Evolutionary conservation across 2,329 filamentous ascomycete genomes (phyloP).

Genomic region (Coniochaeta ligniaria): DNA sequence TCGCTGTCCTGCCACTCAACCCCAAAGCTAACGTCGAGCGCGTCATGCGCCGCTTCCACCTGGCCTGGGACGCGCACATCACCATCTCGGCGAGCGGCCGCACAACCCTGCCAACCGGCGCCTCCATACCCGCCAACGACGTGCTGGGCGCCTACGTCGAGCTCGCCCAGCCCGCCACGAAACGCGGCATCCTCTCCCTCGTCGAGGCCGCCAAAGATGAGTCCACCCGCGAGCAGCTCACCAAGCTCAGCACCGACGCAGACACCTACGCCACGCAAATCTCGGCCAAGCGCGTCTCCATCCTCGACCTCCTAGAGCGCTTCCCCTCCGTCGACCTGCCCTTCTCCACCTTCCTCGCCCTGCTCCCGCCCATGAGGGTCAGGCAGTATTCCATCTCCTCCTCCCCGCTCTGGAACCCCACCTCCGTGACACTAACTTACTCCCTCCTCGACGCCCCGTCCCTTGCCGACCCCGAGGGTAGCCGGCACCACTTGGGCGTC

Average conservation of each 20-base stretch:
- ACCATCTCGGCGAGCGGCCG: constrained; percentile 47
- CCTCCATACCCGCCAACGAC: constrained; percentile 52
- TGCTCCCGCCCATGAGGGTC: constrained; percentile 70
- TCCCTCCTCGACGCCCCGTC: constrained; percentile 53
- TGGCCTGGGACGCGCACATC: constrained; percentile 63
- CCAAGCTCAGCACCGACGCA: constrained; percentile 36
- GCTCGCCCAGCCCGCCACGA: constrained; percentile 64
- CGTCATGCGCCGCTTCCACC: constrained; percentile 56
- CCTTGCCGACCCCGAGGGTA: constrained; percentile 35
- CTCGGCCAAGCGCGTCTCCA: constrained; percentile 49
- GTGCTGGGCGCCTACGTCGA: constrained; percentile 67
- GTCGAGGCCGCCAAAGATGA: constrained; percentile 18
- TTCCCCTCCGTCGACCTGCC: constrained; percentile 53
- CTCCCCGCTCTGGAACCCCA: constrained; percentile 54
- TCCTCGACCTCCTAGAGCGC: constrained; percentile 63
- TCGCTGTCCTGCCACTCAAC: constrained; percentile 68
- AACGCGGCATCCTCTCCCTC: constrained; percentile 34
- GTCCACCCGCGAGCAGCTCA: constrained; percentile 30
- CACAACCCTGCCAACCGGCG: constrained; percentile 46
- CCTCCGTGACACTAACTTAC: constrained; percentile 59
- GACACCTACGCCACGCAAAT: constrained; percentile 41
- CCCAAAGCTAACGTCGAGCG: constrained; percentile 52
- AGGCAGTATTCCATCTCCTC: constrained; percentile 78
- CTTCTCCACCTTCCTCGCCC: constrained; percentile 59
- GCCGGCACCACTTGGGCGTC: constrained; percentile 49